phyloP scores from a whole-genome alignment of 139 green algal genomes.

The Choricystis sp. region DNA sequence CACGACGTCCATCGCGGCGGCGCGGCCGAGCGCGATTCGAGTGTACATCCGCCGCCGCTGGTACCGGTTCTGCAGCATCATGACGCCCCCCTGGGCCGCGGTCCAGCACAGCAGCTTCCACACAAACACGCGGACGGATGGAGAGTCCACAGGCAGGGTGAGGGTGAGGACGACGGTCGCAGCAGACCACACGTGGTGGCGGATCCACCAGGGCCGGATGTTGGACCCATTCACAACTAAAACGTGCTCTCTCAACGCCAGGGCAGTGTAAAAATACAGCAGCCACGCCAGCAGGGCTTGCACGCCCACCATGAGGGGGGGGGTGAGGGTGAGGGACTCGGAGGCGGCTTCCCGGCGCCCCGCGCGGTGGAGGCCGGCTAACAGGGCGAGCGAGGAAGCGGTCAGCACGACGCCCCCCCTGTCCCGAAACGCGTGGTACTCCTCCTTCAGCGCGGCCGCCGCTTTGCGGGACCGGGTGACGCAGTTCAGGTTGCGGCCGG shows the following conservation, averaged over 20 bases:
- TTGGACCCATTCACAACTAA: slow-evolving; percentile 75
- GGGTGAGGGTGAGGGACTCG: slow-evolving; percentile 32
- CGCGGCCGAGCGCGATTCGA: slow-evolving; percentile 80
- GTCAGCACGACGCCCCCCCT: slow-evolving; percentile 28
- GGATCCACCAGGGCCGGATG: slow-evolving; percentile 88
- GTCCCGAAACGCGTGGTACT: slow-evolving; percentile 81
- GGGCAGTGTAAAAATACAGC: slow-evolving; percentile 84
- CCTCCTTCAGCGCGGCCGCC: slow-evolving; percentile 46
- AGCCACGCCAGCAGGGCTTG: slow-evolving; percentile 83
- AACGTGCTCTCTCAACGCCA: slow-evolving; percentile 83
- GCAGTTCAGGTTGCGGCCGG: slow-evolving; percentile 35
- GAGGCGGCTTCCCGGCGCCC: slow-evolving; percentile 1
- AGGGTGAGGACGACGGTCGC: slow-evolving; percentile 59
- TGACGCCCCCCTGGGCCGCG: slow-evolving; percentile 31
- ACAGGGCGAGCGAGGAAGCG: slow-evolving; percentile 10
- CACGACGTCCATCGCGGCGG: slow-evolving; percentile 77
- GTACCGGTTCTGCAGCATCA: slow-evolving; percentile 61
- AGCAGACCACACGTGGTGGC: slow-evolving; percentile 84
- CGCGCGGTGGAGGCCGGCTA: slow-evolving; percentile 32
- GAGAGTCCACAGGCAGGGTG: slow-evolving; percentile 70
- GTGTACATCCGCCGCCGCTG: slow-evolving; percentile 85
- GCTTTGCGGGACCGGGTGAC: slow-evolving; percentile 20
- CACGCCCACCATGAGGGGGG: slow-evolving; percentile 45
- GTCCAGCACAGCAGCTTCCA: slow-evolving; percentile 32
- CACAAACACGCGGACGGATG: slow-evolving; percentile 19